Percentiles rank a stretch among this genome's conserved stretches.
Conservation (phyloP, 352 stramenopile genomes). For the Aphanomyces euteiches region DNA sequence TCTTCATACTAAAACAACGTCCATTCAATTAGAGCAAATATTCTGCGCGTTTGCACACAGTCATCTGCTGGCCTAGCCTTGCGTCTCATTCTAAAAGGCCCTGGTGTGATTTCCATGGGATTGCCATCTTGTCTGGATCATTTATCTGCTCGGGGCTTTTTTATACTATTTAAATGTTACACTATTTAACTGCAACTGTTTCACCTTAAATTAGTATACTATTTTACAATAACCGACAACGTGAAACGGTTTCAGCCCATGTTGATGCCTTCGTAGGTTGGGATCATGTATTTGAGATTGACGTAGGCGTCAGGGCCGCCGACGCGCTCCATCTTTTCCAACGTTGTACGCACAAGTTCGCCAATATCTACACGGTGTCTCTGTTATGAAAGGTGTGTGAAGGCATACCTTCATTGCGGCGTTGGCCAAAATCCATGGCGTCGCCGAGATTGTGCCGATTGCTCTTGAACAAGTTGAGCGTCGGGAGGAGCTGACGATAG, state of each 20-base stretch:
- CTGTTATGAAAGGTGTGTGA: not conserved
- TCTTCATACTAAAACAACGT: not conserved
- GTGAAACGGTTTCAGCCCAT: not conserved
- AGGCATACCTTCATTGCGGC: constrained; percentile 18
- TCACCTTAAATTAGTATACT: constrained; percentile 11
- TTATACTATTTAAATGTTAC: no score
- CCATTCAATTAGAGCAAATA: no score
- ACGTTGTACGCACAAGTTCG: constrained; percentile 74
- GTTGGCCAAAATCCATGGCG: constrained; percentile 31
- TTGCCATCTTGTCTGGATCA: no score
- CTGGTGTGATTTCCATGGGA: no score
- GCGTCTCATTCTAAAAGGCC: no score
- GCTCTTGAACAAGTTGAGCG: constrained; percentile 34
- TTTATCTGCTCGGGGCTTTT: no score
- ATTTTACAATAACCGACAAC: not conserved
- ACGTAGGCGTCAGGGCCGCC: constrained; percentile 86
- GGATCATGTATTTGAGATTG: constrained; percentile 96
- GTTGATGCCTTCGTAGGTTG: constrained; percentile 88
- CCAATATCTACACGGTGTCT: constrained; percentile 38
- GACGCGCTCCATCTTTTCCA: constrained; percentile 81
- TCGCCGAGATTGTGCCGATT: constrained; percentile 32
- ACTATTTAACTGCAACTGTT: not conserved
- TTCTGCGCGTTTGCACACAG: no score
- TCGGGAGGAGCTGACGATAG: constrained; percentile 69
- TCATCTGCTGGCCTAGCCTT: no score